These are phyloP conservation scores for Corymbia maculata DNA, from an alignment of 345 rosid species.

Conservation along the genomic window DNA sequence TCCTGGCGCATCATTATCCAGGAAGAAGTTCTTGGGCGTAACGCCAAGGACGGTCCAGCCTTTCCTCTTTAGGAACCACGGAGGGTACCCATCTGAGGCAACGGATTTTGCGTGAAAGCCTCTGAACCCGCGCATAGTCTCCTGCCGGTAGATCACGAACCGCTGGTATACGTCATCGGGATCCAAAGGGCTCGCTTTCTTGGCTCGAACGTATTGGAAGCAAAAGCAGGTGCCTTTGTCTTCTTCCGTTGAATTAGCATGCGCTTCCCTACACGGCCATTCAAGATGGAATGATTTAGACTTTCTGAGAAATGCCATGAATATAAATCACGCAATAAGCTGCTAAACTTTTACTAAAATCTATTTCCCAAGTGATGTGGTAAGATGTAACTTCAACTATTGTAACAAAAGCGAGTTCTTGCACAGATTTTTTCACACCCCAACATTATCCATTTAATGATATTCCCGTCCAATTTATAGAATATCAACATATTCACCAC, in stretches of 20 bases:
- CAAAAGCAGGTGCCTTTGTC: slow-evolving; percentile 26
- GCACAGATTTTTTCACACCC: too few species aligned
- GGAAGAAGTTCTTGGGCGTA: slow-evolving; percentile 4
- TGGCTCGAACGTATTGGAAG: slow-evolving; percentile 8
- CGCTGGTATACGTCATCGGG: slow-evolving; percentile 19
- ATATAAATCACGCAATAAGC: background rate
- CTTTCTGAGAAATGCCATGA: background rate
- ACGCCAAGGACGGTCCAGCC: slow-evolving; percentile 29
- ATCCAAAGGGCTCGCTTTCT: slow-evolving; percentile 14
- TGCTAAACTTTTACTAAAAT: slow-evolving; percentile 6
- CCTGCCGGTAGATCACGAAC: slow-evolving; percentile 9
- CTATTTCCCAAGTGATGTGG: background rate
- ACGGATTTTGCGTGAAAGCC: slow-evolving; percentile 32
- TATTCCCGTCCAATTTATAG: too few species aligned
- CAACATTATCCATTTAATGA: too few species aligned
- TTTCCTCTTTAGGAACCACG: slow-evolving; percentile 28
- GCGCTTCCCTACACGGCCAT: slow-evolving; percentile 31
- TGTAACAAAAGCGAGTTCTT: background rate
- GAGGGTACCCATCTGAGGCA: slow-evolving; percentile 37
- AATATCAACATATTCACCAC: too few species aligned
- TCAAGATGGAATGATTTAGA: background rate
- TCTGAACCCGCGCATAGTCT: background rate
- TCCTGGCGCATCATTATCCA: slow-evolving; percentile 44
- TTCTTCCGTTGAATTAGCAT: slow-evolving; percentile 22
- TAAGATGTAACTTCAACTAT: background rate